Evolutionary conservation across 768 basidiomycete species (phyloP), one percentile per base, ranked within the genome.

Genomic region (Hericium erinaceus): DNA sequence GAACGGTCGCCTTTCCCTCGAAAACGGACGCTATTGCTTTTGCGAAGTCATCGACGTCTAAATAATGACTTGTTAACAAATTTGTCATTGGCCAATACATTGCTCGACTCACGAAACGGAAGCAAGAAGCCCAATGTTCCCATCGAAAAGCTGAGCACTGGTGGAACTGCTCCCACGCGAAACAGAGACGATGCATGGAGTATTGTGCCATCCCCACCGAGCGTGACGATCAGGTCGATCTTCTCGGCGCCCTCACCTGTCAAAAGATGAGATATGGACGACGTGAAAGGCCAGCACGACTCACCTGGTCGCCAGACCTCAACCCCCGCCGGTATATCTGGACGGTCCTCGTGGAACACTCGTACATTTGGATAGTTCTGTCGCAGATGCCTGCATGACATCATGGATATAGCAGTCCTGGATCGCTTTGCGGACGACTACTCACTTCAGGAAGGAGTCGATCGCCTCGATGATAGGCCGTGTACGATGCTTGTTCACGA

Each of bases 161-260:
- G 95, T 4, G 95, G 95, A 8, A 97, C 93, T 20, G 89, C 89
- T n/a, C 89, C 92, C 3, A 82, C 75, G 63, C 85, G 89, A 70
- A 98, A 98, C 9, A 98, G 73, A 7, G 92, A 92, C 1, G 94
- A 94, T 0, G 92, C 91, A 67, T 95, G 93, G 1, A 98, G 78
- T 52, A 97, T 94, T 5, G 95, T 97, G 9, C 95, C 95, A 67
- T 98, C 95, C 38, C 95, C 95, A 48, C 95, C 95, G 1, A 98
- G 73, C 0, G 95, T 95, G 26, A 97, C 83, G 18, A 97, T 86
- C 9, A 98, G 75, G 68, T 93, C 89, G 58, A 95, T 89, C 56
- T 78, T 79, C 61, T 83, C 75, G 3, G 84, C 74, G 48, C 74
- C 76, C 49, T 78, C 78, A 75, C 64, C 55, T 64, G 48, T 46